Base-by-base conservation (phyloP, 31 red algal genomes). In the Endocladia muricata region DNA sequence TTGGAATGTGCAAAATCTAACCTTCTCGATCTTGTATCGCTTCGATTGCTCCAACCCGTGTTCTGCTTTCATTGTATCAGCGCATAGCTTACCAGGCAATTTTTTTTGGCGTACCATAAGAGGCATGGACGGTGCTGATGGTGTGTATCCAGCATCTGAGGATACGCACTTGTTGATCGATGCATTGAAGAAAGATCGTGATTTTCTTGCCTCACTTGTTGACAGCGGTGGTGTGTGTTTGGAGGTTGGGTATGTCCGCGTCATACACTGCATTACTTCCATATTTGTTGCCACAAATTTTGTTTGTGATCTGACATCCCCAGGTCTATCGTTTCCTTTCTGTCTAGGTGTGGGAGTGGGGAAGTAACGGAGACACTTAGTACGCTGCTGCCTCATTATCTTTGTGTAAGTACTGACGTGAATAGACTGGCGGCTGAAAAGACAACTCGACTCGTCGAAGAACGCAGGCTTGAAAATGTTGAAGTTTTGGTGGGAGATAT, bases 91-190 rank as follows among this genome's bases (percentile, higher is more conserved):
- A n/a, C n/a, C n/a, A n/a, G n/a, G n/a, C n/a, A n/a, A n/a, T n/a
- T n/a, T n/a, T n/a, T n/a, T n/a, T n/a, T n/a, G n/a, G n/a, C n/a
- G n/a, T n/a, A n/a, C n/a, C 4, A 67, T 1, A 26, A 7, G 56
- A 62, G 31, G 23, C 31, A 88, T 88, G 85, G 77, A 90, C 54
- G 86, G 86, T 19, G 86, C 82, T 13, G 90, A 85, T 77, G 79
- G 76, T n/a, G 91, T 95, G 8, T 95, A 95, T 61, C 92, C 92
- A 6, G 61, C 92, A 41, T 72, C 70, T 22, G 92, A 95, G 55
- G 92, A 95, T 75, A 90, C 92, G 11, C 79, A 79, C 67, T 70
- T 95, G 41, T 71, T 95, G 1, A 83, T 89, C 28, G 92, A 95
- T 44, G 92, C 79, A 9, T 56, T 95, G 32, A 2, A 78, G 8